phyloP scores from a whole-genome alignment of 352 stramenopile species.

The Globisporangium echinulatum region DNA sequence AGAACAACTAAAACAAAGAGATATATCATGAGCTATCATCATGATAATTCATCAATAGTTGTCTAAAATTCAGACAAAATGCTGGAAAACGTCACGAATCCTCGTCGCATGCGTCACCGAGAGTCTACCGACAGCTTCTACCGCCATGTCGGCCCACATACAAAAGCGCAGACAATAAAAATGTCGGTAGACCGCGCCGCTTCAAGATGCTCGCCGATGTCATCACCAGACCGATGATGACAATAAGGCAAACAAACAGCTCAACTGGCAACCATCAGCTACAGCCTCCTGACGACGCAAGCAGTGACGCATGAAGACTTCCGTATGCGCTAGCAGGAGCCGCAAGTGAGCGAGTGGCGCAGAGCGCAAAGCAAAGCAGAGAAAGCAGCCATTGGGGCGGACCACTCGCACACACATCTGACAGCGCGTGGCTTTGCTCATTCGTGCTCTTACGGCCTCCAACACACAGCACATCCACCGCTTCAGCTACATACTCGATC shows the following conservation, averaged over 20 bases:
- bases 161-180: not conserved
- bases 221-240: not conserved
- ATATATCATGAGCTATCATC: no score
- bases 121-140: not conserved
- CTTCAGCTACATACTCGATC: not conserved
- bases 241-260: no score
- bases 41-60: no score
- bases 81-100: no score
- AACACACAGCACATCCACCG: not conserved
- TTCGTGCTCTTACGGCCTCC: slow-evolving; percentile 1
- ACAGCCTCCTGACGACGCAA: not conserved
- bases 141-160: not conserved
- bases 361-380: no score
- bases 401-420: not conserved
- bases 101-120: not conserved
- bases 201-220: not conserved
- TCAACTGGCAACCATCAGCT: not conserved
- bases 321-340: no score
- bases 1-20: no score
- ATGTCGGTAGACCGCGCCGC: not conserved
- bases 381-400: no score
- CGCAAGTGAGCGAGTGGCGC: no score
- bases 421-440: slow-evolving; percentile 2
- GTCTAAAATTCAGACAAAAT: no score
- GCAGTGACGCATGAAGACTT: no score